Evolutionary conservation across 345 rosid species (phyloP), one percentile per base, ranked within the genome.

Genomic region (Lepidium aucheri): DNA sequence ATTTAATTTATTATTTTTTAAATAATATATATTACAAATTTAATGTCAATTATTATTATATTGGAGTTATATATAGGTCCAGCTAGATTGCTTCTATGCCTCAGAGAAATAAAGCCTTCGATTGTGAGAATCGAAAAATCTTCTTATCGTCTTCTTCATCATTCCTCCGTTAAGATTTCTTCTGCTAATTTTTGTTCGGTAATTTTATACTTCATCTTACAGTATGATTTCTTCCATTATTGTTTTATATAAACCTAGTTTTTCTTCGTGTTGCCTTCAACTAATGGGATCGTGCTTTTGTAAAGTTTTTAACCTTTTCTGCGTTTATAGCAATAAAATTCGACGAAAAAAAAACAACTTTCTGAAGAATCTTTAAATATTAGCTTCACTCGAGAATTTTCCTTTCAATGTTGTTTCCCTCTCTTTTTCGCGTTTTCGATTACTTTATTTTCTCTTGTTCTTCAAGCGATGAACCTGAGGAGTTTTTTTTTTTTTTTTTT

Each of bases 231-330:
- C 17, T 38, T 54, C 62, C 42, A 22, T 36, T 45, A 17, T 16
- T 53, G 39, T 43, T 35, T 35, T 46, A 13, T 24, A 24, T 44
- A 12, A 55, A 39, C 56, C 51, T 39, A 28, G 1, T 16, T 36
- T 35, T 47, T 62, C 6, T 24, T 40, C 10, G 15, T 40, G 44
- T 51, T 41, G 56, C 35, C 17, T 61, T 52, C 28, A 3, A 16
- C 7, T 14, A 26, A 57, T 58, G 43, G 45, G 60, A 72, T 72
- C 70, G 1, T 40, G 32, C 65, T 16, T 57, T 22, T 47, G 26
- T 26, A 11, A 65, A 73, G 76, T 35, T 73, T 15, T 72, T 47
- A 49, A 10, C 76, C 42, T 65, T 73, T 72, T 72, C 49, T 51
- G 55, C 56, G 67, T 50, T 57, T 65, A 49, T 40, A 49, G 76